A percentile compares a stretch with the other conserved stretches of the same genome.
These are phyloP conservation scores for Emiliania huxleyi DNA, from an alignment of 78 protist species.

Conservation along the genomic window DNA sequence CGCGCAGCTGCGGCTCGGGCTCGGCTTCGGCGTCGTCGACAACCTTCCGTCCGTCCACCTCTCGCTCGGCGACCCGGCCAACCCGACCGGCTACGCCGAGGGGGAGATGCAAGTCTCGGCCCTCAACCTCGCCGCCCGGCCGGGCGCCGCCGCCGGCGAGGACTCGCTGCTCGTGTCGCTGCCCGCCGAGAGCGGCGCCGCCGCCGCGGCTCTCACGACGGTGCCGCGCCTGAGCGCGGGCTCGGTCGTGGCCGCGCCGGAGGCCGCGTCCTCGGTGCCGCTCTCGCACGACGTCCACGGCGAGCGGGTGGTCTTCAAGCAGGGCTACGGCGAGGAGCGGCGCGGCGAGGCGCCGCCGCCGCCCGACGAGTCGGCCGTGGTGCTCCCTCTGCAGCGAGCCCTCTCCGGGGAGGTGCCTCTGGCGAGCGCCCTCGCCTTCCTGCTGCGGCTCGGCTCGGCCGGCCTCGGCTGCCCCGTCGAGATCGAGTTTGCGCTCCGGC, in stretches of 20 bases:
- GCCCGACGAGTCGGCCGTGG: not conserved
- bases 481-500: constrained; percentile 13
- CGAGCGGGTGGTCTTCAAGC: not conserved
- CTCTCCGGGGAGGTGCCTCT: not conserved
- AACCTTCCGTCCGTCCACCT: not conserved
- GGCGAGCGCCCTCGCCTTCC: not conserved
- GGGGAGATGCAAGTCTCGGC: not conserved
- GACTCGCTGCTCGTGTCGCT: not conserved
- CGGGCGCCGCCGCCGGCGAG: not conserved
- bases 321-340: not conserved
- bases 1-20: not conserved
- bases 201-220: not conserved
- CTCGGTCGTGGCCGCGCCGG: not conserved
- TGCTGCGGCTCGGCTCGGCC: not conserved
- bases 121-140: not conserved
- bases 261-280: not conserved
- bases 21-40: not conserved
- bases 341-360: not conserved
- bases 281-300: not conserved
- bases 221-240: not conserved
- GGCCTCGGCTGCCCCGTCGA: constrained; percentile 28
- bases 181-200: not conserved
- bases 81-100: not conserved
- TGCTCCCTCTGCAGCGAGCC: not conserved
- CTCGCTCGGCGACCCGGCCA: not conserved